Base-by-base conservation (phyloP, 2,329 filamentous ascomycete genomes). In the Exophiala xenobiotica region DNA sequence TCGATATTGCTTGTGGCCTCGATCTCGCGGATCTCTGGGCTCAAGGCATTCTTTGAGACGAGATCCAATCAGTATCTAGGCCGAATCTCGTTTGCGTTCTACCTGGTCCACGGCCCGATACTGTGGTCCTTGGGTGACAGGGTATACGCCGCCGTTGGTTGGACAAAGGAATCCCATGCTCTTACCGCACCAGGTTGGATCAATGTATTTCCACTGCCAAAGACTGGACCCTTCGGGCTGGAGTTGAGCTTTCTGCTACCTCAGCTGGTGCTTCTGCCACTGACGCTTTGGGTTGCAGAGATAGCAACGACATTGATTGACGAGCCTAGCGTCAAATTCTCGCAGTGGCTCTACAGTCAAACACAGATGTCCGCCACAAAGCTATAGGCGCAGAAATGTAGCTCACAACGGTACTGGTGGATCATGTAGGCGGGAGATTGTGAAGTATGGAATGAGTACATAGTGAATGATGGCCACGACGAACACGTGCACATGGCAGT, bases 121-220 rank as follows among this genome's bases (percentile, higher is more conserved):
- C 63, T 74, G 4, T 78, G 74, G 72, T 74, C 73, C 0, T 46
- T 86, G 1, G 83, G 82, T 3, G 82, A 88, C 63, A 72, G 84
- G 31, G 19, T 88, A 1, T 87, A 87, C 65, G 74, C 78, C 4
- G 80, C 80, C 6, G 74, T 75, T 0, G 85, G 85, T 7, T 83
- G 78, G 71, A 62, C 68, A 3, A 74, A 76, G 39, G 68, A 74
- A 1, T 67, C 71, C 11, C 76, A 83, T 55, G 63, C 72, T 22
- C 63, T 74, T n/a, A 68, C 74, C 27, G 74, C 85, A 23, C 74
- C 77, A 0, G 65, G 71, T 3, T 86, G 83, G 81, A 71, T 78
- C 18, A 74, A 84, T 62, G 70, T 70, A 19, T 71, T 86, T 20
- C 75, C 77, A 2, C 57, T 86, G 43, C 73, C 82, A 23, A 78